phyloP scores from a whole-genome alignment of 106 monocot species.

The Allium cepa region DNA sequence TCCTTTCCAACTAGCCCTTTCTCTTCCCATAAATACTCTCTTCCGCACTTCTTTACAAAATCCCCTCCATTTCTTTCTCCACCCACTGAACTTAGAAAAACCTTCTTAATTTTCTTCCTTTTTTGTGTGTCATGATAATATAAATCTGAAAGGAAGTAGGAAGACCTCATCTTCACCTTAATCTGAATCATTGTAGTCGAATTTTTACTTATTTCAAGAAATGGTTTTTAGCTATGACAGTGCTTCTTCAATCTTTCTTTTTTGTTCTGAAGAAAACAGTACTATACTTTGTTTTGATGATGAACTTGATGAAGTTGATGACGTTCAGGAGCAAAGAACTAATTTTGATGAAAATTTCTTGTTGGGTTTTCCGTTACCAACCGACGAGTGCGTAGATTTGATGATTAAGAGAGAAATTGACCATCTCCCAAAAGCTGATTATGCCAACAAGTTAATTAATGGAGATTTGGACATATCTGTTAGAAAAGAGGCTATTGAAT shows the following conservation, averaged over 20 bases:
- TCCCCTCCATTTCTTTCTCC: not conserved
- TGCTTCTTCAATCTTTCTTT: conserved; percentile 41
- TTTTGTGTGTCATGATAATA: not conserved
- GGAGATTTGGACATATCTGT: conserved; percentile 50
- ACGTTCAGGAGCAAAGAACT: conserved; percentile 5
- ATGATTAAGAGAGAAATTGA: conserved; percentile 37
- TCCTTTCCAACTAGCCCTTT: not conserved
- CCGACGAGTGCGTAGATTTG: conserved; percentile 49
- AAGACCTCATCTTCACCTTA: conserved; percentile 1
- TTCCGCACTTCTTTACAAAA: not conserved
- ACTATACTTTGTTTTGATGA: conserved; percentile 51
- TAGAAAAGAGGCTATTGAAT: conserved; percentile 72
- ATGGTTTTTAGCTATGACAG: conserved; percentile 36
- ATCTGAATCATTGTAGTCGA: conserved; percentile 4
- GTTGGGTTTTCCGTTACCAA: conserved; percentile 25
- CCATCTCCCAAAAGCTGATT: conserved; percentile 63
- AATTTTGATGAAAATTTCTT: conserved; percentile 24
- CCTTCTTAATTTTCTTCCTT: not conserved
- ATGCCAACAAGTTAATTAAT: conserved; percentile 34
- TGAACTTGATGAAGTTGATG: conserved; percentile 12
- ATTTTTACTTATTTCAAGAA: conserved; percentile 1
- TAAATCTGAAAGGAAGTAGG: not conserved
- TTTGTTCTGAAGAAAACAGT: conserved; percentile 58
- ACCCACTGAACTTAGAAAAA: conserved; percentile 1
- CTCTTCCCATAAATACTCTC: not conserved